Evolutionary conservation across 495 filamentous ascomycete species (phyloP).

Genomic region (Ramalina intermedia): DNA sequence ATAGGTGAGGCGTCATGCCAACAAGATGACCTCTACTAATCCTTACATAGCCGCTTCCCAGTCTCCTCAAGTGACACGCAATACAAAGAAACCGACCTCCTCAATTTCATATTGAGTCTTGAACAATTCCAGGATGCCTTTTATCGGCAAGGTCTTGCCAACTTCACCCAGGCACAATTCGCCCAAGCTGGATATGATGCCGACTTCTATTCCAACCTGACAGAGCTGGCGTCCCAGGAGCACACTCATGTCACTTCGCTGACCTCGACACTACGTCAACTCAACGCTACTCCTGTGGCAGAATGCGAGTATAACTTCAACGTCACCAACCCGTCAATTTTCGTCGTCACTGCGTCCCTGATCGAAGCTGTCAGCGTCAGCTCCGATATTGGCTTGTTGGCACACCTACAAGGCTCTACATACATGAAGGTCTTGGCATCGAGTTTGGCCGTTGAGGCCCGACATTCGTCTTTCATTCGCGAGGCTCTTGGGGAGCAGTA

Average conservation of each 20-base stretch:
- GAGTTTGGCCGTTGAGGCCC: slow-evolving; percentile 43
- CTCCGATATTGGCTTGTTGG: slow-evolving; percentile 43
- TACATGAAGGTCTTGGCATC: slow-evolving; percentile 41
- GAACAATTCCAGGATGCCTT: slow-evolving; percentile 25
- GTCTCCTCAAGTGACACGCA: neutral
- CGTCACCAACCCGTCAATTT: slow-evolving; percentile 25
- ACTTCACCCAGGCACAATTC: slow-evolving; percentile 37
- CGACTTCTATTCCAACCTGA: slow-evolving; percentile 36
- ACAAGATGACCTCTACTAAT: neutral
- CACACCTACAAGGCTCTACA: slow-evolving; percentile 29
- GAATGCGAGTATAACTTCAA: slow-evolving; percentile 42
- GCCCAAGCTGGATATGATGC: slow-evolving; percentile 29
- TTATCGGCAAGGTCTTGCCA: slow-evolving; percentile 39
- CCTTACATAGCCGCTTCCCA: neutral
- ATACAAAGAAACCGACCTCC: neutral
- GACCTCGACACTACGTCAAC: slow-evolving; percentile 26
- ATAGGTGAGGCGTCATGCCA: neutral
- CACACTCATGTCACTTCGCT: slow-evolving; percentile 40
- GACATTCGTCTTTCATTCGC: slow-evolving; percentile 42
- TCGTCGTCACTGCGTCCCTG: slow-evolving; percentile 34
- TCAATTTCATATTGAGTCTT: slow-evolving; percentile 16
- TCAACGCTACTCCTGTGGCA: slow-evolving; percentile 30
- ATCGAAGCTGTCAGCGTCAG: slow-evolving; percentile 40
- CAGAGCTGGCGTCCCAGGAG: slow-evolving; percentile 36
- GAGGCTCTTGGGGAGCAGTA: slow-evolving; percentile 28